Base-by-base conservation (phyloP, 1,284 basidiomycete genomes). In the Cutaneotrichosporon sp. region DNA sequence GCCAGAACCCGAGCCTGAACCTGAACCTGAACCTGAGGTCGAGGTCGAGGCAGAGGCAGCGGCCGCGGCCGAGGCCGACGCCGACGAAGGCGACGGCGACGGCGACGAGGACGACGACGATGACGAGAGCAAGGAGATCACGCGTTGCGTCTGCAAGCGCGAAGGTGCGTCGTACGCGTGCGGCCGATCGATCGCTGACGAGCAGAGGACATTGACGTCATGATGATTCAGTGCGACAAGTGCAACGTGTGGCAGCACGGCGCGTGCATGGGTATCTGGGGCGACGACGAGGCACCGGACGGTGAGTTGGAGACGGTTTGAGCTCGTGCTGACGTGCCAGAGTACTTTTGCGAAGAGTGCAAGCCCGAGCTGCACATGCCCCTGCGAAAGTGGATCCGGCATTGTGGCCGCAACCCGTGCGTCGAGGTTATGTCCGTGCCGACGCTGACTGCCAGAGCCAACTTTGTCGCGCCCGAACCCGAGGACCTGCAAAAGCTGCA, bases 191-290 rank as follows among this genome's bases (percentile, higher is more conserved):
- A 18, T n/a, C 3, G 44, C 50, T 58, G 53, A 55, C 63, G 14
- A 42, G 8, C 33, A 58, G 60, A 71, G 83, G 80, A 81, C 75
- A 87, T 88, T 68, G 87, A 88, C 67, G 84, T 85, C 64, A 82
- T 85, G 61, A 97, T 97, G 91, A 91, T 97, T 48, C 88, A 93
- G 74, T 98, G 94, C 77, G 94, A 98, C 77, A 86, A 81, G 50
- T 98, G 94, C 80, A 88, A 90, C 68, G 90, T 90, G 58, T 98
- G 94, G 94, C 94, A 98, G 76, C 94, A 98, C 74, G 93, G 93
- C 17, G 81, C 86, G 30, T 98, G 94, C 77, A 92, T 98, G 84
- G 94, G 94, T 46, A 90, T 90, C 72, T 83, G 86, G 70, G 84
- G 83, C 39, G 88, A 92, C 70, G 86, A 87, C 57, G 85, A 86